phyloP scores from a whole-genome alignment of 371 early-diverging fungal species.

The Sporodiniella umbellata region DNA sequence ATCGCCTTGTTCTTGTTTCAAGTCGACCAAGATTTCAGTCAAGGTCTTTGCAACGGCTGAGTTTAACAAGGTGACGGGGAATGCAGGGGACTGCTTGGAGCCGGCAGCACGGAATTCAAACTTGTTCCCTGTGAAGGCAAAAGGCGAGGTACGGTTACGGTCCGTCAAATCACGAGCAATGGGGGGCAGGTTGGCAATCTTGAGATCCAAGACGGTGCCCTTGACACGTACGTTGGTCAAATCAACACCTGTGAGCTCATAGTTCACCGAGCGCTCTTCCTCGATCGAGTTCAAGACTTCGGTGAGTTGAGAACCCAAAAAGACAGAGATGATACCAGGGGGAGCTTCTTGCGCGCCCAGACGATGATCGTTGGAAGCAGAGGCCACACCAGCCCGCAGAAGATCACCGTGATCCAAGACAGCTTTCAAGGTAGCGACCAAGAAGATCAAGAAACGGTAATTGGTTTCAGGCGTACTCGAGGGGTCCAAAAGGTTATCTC shows the following conservation, averaged over 20 bases:
- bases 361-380: slow-evolving; percentile 95
- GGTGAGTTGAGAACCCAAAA: slow-evolving; percentile 92
- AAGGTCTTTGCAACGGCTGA: slow-evolving; percentile 88
- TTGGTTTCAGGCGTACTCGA: slow-evolving; percentile 91
- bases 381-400: slow-evolving; percentile 88
- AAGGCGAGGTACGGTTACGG: slow-evolving; percentile 98
- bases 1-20: slow-evolving; percentile 73
- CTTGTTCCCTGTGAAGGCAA: slow-evolving; percentile 99
- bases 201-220: slow-evolving; percentile 92
- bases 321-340: slow-evolving; percentile 95
- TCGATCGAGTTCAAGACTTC: slow-evolving; percentile 92
- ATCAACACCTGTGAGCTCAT: slow-evolving; percentile 74
- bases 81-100: slow-evolving; percentile 95
- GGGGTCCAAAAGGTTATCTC: slow-evolving; percentile 96
- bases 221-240: slow-evolving; percentile 89
- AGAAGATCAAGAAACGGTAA: slow-evolving; percentile 92
- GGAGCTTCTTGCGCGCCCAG: slow-evolving; percentile 98
- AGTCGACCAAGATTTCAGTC: slow-evolving; percentile 66
- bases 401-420: slow-evolving; percentile 88
- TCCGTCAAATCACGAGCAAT: slow-evolving; percentile 96
- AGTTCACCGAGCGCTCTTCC: slow-evolving; percentile 81
- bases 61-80: slow-evolving; percentile 92
- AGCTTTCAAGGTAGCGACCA: slow-evolving; percentile 87
- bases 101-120: slow-evolving; percentile 99
- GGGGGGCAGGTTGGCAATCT: slow-evolving; percentile 88